Percentiles rank a stretch among this genome's conserved stretches.
Conservation (phyloP, 179 eudicot genomes). For the Spergularia azorica region DNA sequence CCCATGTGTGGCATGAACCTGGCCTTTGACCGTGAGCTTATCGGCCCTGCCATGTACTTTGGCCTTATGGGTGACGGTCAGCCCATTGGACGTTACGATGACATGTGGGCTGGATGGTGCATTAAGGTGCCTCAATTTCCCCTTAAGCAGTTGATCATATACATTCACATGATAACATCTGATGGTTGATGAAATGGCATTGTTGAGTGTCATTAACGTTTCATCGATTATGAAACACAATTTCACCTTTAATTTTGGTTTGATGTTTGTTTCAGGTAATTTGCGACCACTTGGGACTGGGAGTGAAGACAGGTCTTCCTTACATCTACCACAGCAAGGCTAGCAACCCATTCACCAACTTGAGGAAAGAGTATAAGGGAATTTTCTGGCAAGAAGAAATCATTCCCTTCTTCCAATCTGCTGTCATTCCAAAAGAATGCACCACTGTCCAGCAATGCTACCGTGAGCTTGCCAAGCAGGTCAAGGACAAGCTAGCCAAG, state of each 20-base stretch:
- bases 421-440: conserved; percentile 63
- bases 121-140: conserved; percentile 47
- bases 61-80: conserved; percentile 99
- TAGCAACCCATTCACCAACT: conserved; percentile 80
- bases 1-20: conserved; percentile 99
- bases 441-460: conserved; percentile 76
- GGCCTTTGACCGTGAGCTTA: conserved; percentile 84
- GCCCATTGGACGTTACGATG: conserved; percentile 99
- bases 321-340: conserved; percentile 91
- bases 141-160: background rate
- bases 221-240: background rate
- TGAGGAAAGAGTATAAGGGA: conserved; percentile 77
- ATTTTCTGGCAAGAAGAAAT: conserved; percentile 92
- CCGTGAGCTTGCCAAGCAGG: conserved; percentile 61
- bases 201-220: background rate
- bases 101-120: conserved; percentile 99
- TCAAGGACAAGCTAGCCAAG: conserved; percentile 68
- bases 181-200: background rate
- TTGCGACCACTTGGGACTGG: conserved; percentile 72
- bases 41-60: conserved; percentile 98
- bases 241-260: background rate
- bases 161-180: background rate
- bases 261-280: conserved; percentile 43
- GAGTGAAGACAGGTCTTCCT: conserved; percentile 77
- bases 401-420: conserved; percentile 76